Base-by-base conservation (phyloP, 208 protist species). In the Leishmania gerbilli region DNA sequence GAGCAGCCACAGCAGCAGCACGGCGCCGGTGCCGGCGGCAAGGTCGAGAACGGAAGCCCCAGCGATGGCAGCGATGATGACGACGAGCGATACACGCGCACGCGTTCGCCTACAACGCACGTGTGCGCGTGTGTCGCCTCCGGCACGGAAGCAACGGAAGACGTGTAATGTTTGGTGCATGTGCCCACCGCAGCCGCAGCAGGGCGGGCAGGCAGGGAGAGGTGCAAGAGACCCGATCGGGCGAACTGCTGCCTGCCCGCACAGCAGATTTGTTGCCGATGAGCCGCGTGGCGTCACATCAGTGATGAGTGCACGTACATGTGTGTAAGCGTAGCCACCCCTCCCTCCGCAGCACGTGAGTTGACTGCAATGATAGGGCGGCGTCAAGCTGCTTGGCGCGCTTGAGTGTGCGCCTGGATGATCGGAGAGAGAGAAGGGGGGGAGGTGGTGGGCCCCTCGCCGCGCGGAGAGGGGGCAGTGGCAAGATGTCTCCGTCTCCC, bases 31-130 rank as follows among this genome's bases (percentile, higher is more conserved):
- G 45, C 42, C 19, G 72, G 37, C 37, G 49, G 71, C 60, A 74
- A 58, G 45, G 45, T 19, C 37, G 76, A 37, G n/a, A 83, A 53
- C 17, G 60, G 31, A 21, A 53, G 64, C 45, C 24, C 2, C n/a
- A 53, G 27, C 77, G 31, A 75, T 60, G 69, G 37, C 71, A 53
- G 24, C 79, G 77, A 67, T 64, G 67, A 60, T 2, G 40, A 49
- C 3, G 34, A 27, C 17, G 58, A 27, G 27, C 31, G 58, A 64
- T 64, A 5, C 7, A 17, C 58, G 58, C 58, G 31, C 27, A 15
- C 58, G 3, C 58, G 9, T 21, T 7, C 56, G 37, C 37, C 37
- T 40, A 2, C 17, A 60, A 15, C 19, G 21, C 24, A n/a, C 9
- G 24, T 40, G 56, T 62, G 56, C 27, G 56, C 56, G 56, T 62